phyloP scores from a whole-genome alignment of 2,329 filamentous ascomycete genomes.

The Exophiala lecanii-corni region DNA sequence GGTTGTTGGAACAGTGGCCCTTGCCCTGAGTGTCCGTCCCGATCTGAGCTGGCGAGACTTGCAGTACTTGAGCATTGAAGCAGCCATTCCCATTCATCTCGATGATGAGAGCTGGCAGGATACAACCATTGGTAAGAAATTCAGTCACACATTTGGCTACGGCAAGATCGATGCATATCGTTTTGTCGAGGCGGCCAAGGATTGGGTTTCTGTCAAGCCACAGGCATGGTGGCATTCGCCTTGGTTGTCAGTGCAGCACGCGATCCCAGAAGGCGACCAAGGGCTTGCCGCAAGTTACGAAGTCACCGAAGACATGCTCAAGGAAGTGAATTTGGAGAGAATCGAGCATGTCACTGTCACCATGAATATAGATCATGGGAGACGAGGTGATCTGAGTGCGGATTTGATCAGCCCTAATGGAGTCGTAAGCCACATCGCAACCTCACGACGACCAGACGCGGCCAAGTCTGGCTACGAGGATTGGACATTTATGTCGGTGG shows the following conservation, averaged over 20 bases:
- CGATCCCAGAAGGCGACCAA: constrained; percentile 76
- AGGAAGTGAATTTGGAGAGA: constrained; percentile 74
- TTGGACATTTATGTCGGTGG: constrained; percentile 99
- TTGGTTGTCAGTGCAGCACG: constrained; percentile 83
- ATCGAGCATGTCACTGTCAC: constrained; percentile 95
- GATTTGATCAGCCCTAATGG: constrained; percentile 82
- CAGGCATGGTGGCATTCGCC: constrained; percentile 93
- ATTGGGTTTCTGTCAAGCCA: constrained; percentile 83
- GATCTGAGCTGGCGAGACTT: constrained; percentile 91
- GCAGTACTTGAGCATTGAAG: constrained; percentile 83
- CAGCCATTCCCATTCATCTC: constrained; percentile 73
- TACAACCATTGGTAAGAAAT: constrained; percentile 76
- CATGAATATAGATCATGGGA: constrained; percentile 88
- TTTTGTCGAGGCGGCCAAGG: constrained; percentile 79
- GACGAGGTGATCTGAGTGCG: constrained; percentile 86
- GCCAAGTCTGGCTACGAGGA: constrained; percentile 70
- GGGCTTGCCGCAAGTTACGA: constrained; percentile 77
- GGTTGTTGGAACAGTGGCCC: constrained; percentile 84
- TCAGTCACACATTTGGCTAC: constrained; percentile 92
- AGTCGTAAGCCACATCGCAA: constrained; percentile 77
- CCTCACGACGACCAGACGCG: constrained; percentile 65
- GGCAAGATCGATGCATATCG: constrained; percentile 88
- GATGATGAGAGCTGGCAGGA: constrained; percentile 74
- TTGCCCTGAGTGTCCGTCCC: constrained; percentile 78
- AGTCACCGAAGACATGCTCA: constrained; percentile 75